phyloP scores from a whole-genome alignment of 2,329 filamentous ascomycete genomes.

The Alternaria sp. region DNA sequence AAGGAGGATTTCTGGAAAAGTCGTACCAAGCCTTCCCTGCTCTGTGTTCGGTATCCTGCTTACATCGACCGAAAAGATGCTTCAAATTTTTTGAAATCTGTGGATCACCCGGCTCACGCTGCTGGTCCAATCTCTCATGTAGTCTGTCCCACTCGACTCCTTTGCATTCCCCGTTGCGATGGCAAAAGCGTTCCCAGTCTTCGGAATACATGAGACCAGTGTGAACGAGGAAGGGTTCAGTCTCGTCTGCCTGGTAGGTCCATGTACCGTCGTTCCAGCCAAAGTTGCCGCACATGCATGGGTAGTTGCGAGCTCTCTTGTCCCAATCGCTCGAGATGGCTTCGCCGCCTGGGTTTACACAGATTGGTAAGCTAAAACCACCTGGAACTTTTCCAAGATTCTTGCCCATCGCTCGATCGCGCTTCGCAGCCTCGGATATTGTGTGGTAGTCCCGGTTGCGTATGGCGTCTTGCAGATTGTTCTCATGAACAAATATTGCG shows the following conservation, averaged over 20 bases:
- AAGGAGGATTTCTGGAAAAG: neutral
- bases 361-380: constrained; percentile 19
- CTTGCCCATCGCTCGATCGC: neutral
- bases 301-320: constrained; percentile 16
- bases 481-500: constrained; percentile 5
- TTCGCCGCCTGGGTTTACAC: constrained; percentile 21
- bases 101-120: neutral
- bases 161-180: constrained; percentile 1
- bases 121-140: neutral
- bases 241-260: constrained; percentile 3
- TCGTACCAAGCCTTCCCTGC: neutral
- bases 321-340: constrained; percentile 20
- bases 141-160: neutral
- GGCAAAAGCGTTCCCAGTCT: constrained; percentile 20
- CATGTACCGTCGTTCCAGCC: constrained; percentile 13
- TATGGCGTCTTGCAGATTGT: neutral
- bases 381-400: constrained; percentile 1
- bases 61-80: neutral
- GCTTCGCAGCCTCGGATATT: neutral
- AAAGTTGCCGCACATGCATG: constrained; percentile 31
- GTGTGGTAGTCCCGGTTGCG: neutral
- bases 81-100: neutral
- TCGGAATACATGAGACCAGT: constrained; percentile 15
- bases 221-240: constrained; percentile 4
- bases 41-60: neutral